These are phyloP conservation scores for Acanthochlamys bracteata DNA, from an alignment of 106 monocot species.

Conservation along the genomic window DNA sequence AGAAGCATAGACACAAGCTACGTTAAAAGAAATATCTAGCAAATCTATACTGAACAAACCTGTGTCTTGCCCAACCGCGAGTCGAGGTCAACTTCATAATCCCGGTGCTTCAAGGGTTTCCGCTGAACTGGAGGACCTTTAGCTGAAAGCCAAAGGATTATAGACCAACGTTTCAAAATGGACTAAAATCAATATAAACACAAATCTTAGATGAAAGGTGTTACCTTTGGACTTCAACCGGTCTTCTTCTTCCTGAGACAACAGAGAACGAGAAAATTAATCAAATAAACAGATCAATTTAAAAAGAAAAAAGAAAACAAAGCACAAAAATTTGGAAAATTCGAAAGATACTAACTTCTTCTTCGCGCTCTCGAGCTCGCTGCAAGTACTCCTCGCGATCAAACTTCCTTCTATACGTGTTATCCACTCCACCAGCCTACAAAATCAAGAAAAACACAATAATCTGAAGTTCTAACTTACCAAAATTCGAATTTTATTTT, in stretches of 20 bases:
- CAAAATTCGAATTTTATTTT: neutral
- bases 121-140: constrained; percentile 79
- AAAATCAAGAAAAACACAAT: no score
- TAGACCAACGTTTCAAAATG: neutral
- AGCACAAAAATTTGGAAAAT: neutral
- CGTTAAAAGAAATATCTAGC: no score
- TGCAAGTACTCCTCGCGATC: constrained; percentile 73
- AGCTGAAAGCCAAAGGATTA: constrained; percentile 13
- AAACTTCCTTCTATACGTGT: constrained; percentile 81
- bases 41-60: constrained; percentile 19
- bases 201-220: neutral
- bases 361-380: constrained; percentile 64
- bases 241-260: constrained; percentile 71
- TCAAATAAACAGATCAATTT: neutral
- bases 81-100: constrained; percentile 93
- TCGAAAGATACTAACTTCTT: constrained; percentile 24
- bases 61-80: constrained; percentile 98
- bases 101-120: constrained; percentile 89
- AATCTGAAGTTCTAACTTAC: no score
- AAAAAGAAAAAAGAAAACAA: constrained; percentile 6
- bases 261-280: no score
- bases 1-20: no score
- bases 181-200: neutral
- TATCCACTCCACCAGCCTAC: constrained; percentile 82
- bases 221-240: constrained; percentile 48